Evolutionary conservation across 208 protist species (phyloP).

Genomic region (Wallacemonas sp.): DNA sequence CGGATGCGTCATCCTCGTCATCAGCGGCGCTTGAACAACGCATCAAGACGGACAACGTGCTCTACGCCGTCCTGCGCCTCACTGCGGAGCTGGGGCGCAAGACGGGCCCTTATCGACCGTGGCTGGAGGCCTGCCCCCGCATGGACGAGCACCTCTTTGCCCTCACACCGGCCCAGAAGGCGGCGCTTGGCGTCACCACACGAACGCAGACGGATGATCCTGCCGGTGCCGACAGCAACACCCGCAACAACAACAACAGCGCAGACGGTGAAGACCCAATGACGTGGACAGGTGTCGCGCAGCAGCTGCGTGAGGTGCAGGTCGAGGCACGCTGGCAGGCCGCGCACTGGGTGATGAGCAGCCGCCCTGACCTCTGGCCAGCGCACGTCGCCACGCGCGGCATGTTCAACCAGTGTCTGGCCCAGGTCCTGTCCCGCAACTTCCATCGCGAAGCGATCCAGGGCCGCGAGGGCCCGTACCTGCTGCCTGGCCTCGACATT

Average conservation of each 20-base stretch:
- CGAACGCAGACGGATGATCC: too few species aligned
- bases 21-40: not conserved
- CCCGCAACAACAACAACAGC: not conserved
- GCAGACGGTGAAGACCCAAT: not conserved
- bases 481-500: slow-evolving; percentile 81
- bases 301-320: slow-evolving; percentile 66
- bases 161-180: slow-evolving; percentile 27
- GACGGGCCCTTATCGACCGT: slow-evolving; percentile 56
- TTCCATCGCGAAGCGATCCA: slow-evolving; percentile 84
- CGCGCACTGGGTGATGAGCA: slow-evolving; percentile 51
- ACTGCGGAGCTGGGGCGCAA: slow-evolving; percentile 60
- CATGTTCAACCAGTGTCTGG: slow-evolving; percentile 73
- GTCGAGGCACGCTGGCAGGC: slow-evolving; percentile 46
- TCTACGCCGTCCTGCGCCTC: slow-evolving; percentile 70
- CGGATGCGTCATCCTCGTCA: not conserved
- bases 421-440: slow-evolving; percentile 82
- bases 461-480: slow-evolving; percentile 78
- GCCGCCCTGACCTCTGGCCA: slow-evolving; percentile 64
- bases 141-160: slow-evolving; percentile 77
- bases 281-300: slow-evolving; percentile 53
- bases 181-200: slow-evolving; percentile 25
- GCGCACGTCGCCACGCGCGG: slow-evolving; percentile 32
- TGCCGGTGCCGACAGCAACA: too few species aligned
- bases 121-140: slow-evolving; percentile 75
- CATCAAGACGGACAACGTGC: slow-evolving; percentile 35